Percentiles rank a stretch among this genome's conserved stretches.
These are phyloP conservation scores for Setaria italica DNA, from an alignment of 202 grass and related monocot species.

Conservation along the genomic window DNA sequence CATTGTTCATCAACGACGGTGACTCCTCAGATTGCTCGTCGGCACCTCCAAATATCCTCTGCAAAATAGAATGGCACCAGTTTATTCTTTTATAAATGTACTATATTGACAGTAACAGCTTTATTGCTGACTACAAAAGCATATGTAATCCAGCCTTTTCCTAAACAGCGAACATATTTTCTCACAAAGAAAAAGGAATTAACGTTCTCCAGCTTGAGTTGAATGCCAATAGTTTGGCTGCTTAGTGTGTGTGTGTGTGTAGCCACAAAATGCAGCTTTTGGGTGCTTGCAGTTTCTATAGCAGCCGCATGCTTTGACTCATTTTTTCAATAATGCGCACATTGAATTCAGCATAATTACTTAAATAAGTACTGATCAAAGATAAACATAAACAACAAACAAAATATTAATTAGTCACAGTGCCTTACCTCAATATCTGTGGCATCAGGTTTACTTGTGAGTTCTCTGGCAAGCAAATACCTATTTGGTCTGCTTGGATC, in stretches of 20 bases:
- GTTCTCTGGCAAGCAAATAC: conserved; percentile 89
- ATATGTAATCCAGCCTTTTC: conserved; percentile 25
- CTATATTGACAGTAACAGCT: background rate
- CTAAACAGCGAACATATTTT: background rate
- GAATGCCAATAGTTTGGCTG: conserved; percentile 15
- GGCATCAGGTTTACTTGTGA: conserved; percentile 65
- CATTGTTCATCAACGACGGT: conserved; percentile 76
- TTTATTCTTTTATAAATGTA: background rate
- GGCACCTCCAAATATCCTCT: conserved; percentile 78
- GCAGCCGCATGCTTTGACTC: background rate
- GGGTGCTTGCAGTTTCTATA: background rate
- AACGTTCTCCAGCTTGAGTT: background rate
- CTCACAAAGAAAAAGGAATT: background rate
- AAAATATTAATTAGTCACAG: background rate
- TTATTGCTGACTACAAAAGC: background rate
- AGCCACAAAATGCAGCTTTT: background rate
- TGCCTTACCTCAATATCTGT: conserved; percentile 81
- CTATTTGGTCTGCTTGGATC: conserved; percentile 79
- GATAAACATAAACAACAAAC: background rate
- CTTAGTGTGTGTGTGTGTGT: background rate
- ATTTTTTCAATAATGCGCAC: background rate
- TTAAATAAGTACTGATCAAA: background rate
- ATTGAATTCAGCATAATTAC: conserved; percentile 14
- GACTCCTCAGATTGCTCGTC: conserved; percentile 65
- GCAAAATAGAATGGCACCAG: conserved; percentile 12